Base-by-base conservation (phyloP, 495 filamentous ascomycete genomes). In the Hypomontagnella monticulosa region DNA sequence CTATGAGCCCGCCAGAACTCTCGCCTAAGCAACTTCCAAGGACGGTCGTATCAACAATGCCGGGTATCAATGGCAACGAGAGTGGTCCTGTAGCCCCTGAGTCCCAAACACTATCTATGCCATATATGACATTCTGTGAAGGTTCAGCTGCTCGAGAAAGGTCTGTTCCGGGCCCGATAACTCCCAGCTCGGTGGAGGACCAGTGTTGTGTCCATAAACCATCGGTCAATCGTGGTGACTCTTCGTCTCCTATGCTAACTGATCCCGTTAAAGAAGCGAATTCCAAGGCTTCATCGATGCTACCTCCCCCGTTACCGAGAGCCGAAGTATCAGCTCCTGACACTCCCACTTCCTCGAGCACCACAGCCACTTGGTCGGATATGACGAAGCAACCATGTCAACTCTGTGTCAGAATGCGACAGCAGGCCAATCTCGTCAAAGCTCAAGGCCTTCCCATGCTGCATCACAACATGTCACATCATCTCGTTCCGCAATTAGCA, bases 1-100 rank as follows among this genome's bases (percentile, higher is more conserved):
- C 66, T 12, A 42, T 23, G 11, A 72, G 64, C 36, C 49, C 72
- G 18, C 66, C 71, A 12, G 66, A 71, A 34, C 65, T 73, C 20
- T 76, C 74, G 32, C 74, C 74, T 6, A 76, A 72, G 56, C 72
- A 76, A 19, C 48, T 75, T 4, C 72, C 74, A 18, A 55, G 20
- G 14, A 67, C 55, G 33, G 23, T 73, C 6, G 11, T 48, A 18
- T 42, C 69, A 12, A 19, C 33, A 19, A 53, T 52, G 16, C 37
- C 62, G 20, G 50, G 30, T 47, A 16, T 18, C 4, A 55, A 14
- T 15, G 4, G 12, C 41, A 34, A 36, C n/a, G 38, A 53, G 5
- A 42, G 33, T 23, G 9, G 6, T 30, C n/a, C 43, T 46, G 9
- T 12, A 40, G 23, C 15, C 19, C 40, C 57, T 37, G 20, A 46